These are phyloP conservation scores for Trametes versicolor DNA, from an alignment of 1,284 basidiomycete genomes.

Conservation along the genomic window DNA sequence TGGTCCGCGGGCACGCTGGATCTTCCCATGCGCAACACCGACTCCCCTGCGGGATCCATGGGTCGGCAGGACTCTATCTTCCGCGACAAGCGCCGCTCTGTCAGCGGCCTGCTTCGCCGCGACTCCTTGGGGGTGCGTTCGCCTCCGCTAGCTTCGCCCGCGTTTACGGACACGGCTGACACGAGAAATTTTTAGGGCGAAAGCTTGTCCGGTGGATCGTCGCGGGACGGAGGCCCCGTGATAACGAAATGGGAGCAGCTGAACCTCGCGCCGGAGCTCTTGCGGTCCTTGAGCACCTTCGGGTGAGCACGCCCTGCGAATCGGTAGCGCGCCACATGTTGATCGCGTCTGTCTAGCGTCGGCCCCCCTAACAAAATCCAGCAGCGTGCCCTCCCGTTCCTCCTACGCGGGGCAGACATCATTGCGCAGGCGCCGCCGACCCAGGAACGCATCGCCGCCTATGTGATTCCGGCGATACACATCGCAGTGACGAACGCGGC, in stretches of 20 bases:
- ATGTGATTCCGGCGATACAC: slow-evolving; percentile 94
- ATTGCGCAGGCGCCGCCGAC: slow-evolving; percentile 99
- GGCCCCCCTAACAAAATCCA: slow-evolving; percentile 99
- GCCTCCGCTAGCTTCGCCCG: slow-evolving; percentile 14
- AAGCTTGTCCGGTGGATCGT: slow-evolving; percentile 57
- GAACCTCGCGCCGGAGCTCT: slow-evolving; percentile 85
- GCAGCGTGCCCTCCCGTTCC: slow-evolving; percentile 94
- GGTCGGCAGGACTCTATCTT: slow-evolving; percentile 47
- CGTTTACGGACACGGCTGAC: slow-evolving; percentile 8
- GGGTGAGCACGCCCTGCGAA: slow-evolving; percentile 66
- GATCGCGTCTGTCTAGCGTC: slow-evolving; percentile 62
- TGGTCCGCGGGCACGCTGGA: slow-evolving; percentile 85
- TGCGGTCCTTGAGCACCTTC: slow-evolving; percentile 92
- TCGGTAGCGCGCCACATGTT: slow-evolving; percentile 22
- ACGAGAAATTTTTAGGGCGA: slow-evolving; percentile 50
- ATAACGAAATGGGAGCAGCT: slow-evolving; percentile 98
- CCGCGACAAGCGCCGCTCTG: slow-evolving; percentile 80
- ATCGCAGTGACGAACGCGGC: slow-evolving; percentile 75
- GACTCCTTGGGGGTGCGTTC: slow-evolving; percentile 77
- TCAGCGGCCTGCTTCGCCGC: slow-evolving; percentile 71
- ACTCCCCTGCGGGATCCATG: slow-evolving; percentile 39
- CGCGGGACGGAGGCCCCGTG: slow-evolving; percentile 82
- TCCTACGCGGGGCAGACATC: slow-evolving; percentile 93
- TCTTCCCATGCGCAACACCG: slow-evolving; percentile 64
- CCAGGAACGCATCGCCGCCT: slow-evolving; percentile 97